phyloP scores from a whole-genome alignment of 306 rosid genomes.

The Neltuma alba region DNA sequence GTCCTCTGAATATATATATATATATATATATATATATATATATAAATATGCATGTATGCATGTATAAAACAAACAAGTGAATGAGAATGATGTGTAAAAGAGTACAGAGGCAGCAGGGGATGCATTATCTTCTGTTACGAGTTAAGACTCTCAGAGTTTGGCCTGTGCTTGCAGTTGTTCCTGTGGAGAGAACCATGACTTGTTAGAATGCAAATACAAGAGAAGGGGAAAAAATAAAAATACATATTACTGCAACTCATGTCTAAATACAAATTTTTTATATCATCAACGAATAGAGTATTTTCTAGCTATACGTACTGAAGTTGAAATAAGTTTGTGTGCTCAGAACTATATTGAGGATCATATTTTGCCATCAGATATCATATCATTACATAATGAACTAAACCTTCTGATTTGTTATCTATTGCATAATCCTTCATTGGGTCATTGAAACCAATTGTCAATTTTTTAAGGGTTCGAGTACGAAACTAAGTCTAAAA shows the following conservation, averaged over 20 bases:
- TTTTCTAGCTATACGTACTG: background rate
- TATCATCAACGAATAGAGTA: background rate
- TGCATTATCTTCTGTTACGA: background rate
- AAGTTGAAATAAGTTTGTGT: background rate
- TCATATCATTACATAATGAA: background rate
- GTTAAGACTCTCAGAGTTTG: constrained; percentile 31
- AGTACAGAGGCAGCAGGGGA: background rate
- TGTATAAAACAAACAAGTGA: no score
- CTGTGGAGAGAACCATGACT: constrained; percentile 42
- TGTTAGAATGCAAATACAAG: background rate
- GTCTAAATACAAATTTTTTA: background rate
- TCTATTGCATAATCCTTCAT: background rate
- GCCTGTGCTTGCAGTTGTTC: constrained; percentile 80
- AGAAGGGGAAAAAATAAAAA: background rate
- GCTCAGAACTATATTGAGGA: background rate
- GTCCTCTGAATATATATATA: background rate
- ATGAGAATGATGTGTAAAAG: background rate
- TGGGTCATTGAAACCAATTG: background rate
- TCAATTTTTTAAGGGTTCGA: background rate
- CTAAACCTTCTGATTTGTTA: background rate
- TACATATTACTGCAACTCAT: background rate
- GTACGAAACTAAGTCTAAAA: background rate
- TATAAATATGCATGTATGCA: background rate
- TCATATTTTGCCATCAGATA: background rate
- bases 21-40: background rate